Evolutionary conservation across 163 green algal species (phyloP), one percentile per base, ranked within the genome.

Genomic region (Chlamydomonas reinhardtii): DNA sequence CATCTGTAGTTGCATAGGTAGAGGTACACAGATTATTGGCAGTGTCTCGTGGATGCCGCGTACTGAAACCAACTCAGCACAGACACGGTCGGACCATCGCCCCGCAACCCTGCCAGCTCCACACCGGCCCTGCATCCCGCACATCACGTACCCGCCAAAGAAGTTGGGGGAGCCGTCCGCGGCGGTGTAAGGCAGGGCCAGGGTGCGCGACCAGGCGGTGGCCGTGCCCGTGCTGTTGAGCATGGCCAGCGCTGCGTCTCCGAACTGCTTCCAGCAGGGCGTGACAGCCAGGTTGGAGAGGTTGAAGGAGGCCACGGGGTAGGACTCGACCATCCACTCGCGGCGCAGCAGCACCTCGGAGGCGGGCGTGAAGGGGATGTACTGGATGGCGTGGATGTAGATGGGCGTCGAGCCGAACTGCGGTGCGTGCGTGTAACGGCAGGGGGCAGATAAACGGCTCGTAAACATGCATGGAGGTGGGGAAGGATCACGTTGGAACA

Each of bases 351-450:
- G 64, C 69, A 59, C 39, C 61, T 83, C 78, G 14, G 39, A 80
- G 37, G 83, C 82, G 61, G 90, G 90, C 39, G 84, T 91, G 65
- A 93, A 84, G 65, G 77, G 77, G 22, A 84, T 68, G 65, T 35
- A 69, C 65, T 84, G 73, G 59, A 93, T 93, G 82, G 82, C 78
- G 54, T 91, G 56, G 43, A 91, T 88, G 39, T 84, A 86, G 15
- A 48, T 43, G 17, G 75, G 54, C 11, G 76, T 64, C 22, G 62
- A 66, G 9, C 87, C 87, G 54, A 93, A 93, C 80, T 56, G 48
- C 48, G 48, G 39, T 48, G 39, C 39, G 39, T 48, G 48, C 14
- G 48, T 56, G 48, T 17, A 54, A 54, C 43, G 6, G 11, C 48
- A 56, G 48, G 48, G 48, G 5, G 39, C 39, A n/a, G n/a, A n/a